Conservation (phyloP, 176 grass and related monocot genomes). For the Hyparrhenia diplandra region DNA sequence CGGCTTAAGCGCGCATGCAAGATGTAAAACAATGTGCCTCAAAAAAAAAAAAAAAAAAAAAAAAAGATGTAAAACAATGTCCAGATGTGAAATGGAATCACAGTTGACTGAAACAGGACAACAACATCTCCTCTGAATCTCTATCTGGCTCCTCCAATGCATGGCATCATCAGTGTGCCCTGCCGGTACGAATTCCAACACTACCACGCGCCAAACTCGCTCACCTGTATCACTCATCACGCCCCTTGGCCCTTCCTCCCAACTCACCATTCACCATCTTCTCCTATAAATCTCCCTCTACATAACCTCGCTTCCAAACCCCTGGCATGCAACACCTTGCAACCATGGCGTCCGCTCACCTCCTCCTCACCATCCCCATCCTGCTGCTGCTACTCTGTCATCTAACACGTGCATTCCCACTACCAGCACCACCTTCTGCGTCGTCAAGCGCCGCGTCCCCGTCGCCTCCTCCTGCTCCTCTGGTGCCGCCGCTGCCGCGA, state of each 20-base stretch:
- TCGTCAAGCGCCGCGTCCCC: neutral
- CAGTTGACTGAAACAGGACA: neutral
- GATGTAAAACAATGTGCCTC: too few species aligned
- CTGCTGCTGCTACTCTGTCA: neutral
- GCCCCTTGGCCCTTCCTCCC: conserved; percentile 3
- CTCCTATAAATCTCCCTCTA: conserved; percentile 19
- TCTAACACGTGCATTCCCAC: neutral
- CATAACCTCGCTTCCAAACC: neutral
- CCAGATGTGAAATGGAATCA: neutral
- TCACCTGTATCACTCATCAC: conserved; percentile 28
- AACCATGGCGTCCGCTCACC: conserved; percentile 25
- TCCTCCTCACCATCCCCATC: neutral
- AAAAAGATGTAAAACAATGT: too few species aligned
- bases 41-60: too few species aligned
- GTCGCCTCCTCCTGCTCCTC: neutral
- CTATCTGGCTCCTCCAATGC: neutral
- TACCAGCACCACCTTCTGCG: neutral
- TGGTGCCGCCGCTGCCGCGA: neutral
- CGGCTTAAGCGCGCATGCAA: too few species aligned
- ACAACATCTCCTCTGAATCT: neutral
- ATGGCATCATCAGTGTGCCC: conserved; percentile 7
- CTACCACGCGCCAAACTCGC: conserved; percentile 13
- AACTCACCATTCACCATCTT: neutral
- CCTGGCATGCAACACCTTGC: neutral
- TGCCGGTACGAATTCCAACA: neutral